phyloP scores from a whole-genome alignment of 2,329 filamentous ascomycete species.

The Chaetomium olivaceum region DNA sequence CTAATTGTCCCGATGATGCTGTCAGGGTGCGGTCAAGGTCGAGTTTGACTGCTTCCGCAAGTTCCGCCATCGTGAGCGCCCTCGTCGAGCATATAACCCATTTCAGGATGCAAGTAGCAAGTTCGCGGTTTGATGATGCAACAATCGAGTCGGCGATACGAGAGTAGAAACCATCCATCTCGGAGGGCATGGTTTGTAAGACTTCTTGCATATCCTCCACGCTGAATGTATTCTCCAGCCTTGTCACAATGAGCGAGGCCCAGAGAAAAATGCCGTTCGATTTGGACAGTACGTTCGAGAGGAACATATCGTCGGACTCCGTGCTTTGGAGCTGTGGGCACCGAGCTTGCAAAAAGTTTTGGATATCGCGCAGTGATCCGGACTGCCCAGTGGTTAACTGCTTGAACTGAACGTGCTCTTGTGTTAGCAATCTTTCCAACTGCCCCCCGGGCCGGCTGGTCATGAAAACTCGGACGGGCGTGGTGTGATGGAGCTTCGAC shows the following conservation, averaged over 20 bases:
- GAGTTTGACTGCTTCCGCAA: conserved; percentile 37
- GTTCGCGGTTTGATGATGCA: conserved; percentile 30
- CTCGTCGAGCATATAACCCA: conserved; percentile 39
- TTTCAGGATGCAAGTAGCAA: conserved; percentile 39
- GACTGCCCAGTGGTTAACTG: background rate
- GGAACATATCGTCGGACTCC: background rate
- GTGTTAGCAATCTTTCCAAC: background rate
- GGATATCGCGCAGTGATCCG: background rate
- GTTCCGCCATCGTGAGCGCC: conserved; percentile 38
- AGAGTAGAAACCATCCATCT: conserved; percentile 29
- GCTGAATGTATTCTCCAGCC: conserved; percentile 25
- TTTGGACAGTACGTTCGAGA: conserved; percentile 19
- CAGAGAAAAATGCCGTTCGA: conserved; percentile 33
- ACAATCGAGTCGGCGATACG: conserved; percentile 24
- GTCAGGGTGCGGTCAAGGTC: conserved; percentile 37
- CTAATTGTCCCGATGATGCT: conserved; percentile 19
- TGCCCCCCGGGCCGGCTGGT: background rate
- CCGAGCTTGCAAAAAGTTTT: background rate
- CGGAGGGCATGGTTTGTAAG: conserved; percentile 25
- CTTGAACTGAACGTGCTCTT: background rate
- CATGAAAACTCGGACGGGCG: background rate
- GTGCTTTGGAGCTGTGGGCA: background rate
- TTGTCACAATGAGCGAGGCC: conserved; percentile 28
- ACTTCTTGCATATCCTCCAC: conserved; percentile 29
- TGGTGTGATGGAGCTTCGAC: conserved; percentile 7